Base-by-base conservation (phyloP, 2,329 filamentous ascomycete genomes). In the Penicillium digitatum region DNA sequence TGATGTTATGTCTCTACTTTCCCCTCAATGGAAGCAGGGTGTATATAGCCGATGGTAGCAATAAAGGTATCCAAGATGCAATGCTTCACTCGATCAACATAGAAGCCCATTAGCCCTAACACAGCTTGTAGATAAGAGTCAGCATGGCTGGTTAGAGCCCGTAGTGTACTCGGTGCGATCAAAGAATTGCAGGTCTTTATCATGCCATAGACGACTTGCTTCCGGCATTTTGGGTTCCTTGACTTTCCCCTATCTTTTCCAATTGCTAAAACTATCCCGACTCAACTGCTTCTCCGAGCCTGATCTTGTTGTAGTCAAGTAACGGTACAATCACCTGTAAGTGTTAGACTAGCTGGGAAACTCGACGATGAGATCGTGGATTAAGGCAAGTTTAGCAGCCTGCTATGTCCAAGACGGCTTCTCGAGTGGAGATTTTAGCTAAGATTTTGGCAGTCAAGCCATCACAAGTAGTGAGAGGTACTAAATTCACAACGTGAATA, bases 311-410 rank as follows among this genome's bases (percentile, higher is more conserved):
- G 34, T 39, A 11, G 47, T 51, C 3, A 52, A 57, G 38, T 51
- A 45, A 2, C 39, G 52, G 44, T 38, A 51, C 9, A 51, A 26
- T n/a, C n/a, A n/a, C n/a, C n/a, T n/a, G n/a, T n/a, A 83, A 0
- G 91, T 95, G 61, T 92, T 81, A 64, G 95, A 95, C 10, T 87
- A 87, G 60, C 95, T 84, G 0, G 90, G 88, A 1, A 95, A 80
- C 3, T 79, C 71, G 2, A 78, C 81, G 57, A 96, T 86, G 69
- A 96, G 95, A 55, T 91, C 87, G 67, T 93, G 88, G 0, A 89
- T 90, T 61, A 94, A 62, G 4, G 66, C 64, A 8, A 57, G 50
- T 31, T 57, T 57, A 7, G 58, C 59, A 18, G 62, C 65, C 11
- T 56, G 48, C 22, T 32, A 42, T 9, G 63, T 64, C 38, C 59